Base-by-base conservation (phyloP, 139 green algal genomes). In the Chlamydomonas sphaeroides region DNA sequence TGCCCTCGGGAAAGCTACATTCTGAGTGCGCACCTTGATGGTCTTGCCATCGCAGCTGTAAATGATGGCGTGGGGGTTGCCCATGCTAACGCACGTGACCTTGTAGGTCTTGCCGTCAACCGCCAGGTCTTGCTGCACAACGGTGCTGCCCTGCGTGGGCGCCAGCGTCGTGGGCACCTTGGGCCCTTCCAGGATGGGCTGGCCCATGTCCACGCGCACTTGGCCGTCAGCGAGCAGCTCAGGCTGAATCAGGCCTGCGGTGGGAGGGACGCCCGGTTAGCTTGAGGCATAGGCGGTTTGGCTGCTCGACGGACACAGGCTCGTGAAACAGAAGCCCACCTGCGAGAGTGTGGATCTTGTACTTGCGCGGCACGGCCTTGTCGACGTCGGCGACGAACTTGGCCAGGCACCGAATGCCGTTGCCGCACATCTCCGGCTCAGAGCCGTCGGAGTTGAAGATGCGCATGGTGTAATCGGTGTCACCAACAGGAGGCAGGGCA, bases 401-500 rank as follows among this genome's bases (percentile, higher is more conserved):
- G 21, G 96, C 96, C 14, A 99, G 80, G 89, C 96, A 99, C 26
- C 97, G 91, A 70, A 99, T 99, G 79, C 97, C 97, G 83, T 99
- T 99, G 78, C 97, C 97, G 89, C 97, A 99, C 97, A 99, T 99
- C 90, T 99, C 97, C 7, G 97, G 97, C 92, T 99, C 97, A 33
- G 84, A 95, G 69, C 97, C 97, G 79, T 99, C 97, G 0, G 86
- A 94, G 92, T 99, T 99, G 92, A 95, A 99, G 72, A 99, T 99
- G 66, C 96, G 92, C 97, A 99, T 99, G 26, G 91, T 91, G 75
- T 98, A 95, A 83, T 99, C 96, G 6, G 88, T 92, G 59, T 93
- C 90, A 26, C 87, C 89, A 2, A 90, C 62, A 8, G 91, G 53
- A 0, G 95, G 95, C 68, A 98, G 79, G 7, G 95, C 95, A 92